Base-by-base conservation (phyloP, 1,284 basidiomycete species). In the Puccinia triticina region DNA sequence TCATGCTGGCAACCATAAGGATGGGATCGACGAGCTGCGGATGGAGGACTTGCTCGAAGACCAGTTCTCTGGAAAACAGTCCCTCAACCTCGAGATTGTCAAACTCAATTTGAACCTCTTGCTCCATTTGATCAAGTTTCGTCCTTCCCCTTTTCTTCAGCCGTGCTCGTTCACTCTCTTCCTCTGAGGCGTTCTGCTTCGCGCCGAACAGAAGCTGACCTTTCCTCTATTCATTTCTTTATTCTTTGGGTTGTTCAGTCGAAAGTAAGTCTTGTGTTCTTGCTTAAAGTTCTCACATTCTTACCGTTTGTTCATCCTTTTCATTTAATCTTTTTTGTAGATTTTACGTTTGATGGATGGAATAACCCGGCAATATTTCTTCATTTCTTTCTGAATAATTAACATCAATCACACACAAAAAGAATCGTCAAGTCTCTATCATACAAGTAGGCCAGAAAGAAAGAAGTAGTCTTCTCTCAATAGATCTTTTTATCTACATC, bases 21-120 rank as follows among this genome's bases (percentile, higher is more conserved):
- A 89, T 75, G 81, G 83, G 53, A 21, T 71, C 53, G 50, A 59
- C 64, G 84, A 85, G 46, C 21, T 87, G 26, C 82, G 85, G 32
- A 87, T 87, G 83, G 86, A 87, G 72, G 86, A 87, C 48, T 83
- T 97, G 34, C 76, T 82, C 50, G 81, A 82, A 34, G 73, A 67
- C 40, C 81, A 82, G 55, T 82, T 82, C 55, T 67, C 81, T 26
- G 81, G 81, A 34, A 82, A 77, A 82, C 81, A 82, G 55, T 75
- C 71, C 40, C 50, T 82, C 18, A 76, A 77, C 32, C 43, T 77
- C 14, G 73, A 82, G 29, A 53, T 77, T 32, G 40, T 67, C 16
- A 82, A 76, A 61, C 67, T 82, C 18, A 82, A 82, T 61, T 77
- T 82, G 64, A 82, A 82, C 66, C 46, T 82, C n/a, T 67, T 82